These are phyloP conservation scores for Paecilomyces variotii DNA, from an alignment of 2,329 filamentous ascomycete species.

Conservation along the genomic window DNA sequence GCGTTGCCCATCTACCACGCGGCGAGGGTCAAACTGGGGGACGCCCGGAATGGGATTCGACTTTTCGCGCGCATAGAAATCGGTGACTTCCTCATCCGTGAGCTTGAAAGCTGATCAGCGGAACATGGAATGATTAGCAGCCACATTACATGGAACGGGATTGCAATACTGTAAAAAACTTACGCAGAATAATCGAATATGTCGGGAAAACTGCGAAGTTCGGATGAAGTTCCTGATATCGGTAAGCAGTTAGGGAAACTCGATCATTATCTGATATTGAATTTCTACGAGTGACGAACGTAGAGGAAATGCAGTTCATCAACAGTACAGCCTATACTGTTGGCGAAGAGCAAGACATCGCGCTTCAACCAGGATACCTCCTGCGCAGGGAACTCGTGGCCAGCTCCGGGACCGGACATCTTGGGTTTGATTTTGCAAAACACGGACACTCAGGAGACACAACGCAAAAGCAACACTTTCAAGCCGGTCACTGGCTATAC, in stretches of 20 bases:
- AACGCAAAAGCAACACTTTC: not conserved
- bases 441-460: not conserved
- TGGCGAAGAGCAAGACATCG: slow-evolving; percentile 81
- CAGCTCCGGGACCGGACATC: slow-evolving; percentile 50
- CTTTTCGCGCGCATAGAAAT: slow-evolving; percentile 70
- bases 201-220: slow-evolving; percentile 84
- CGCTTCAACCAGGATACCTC: slow-evolving; percentile 81
- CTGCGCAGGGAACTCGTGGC: slow-evolving; percentile 69
- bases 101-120: slow-evolving; percentile 61
- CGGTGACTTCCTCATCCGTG: slow-evolving; percentile 65
- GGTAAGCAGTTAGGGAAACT: not conserved
- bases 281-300: slow-evolving; percentile 41
- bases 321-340: slow-evolving; percentile 75
- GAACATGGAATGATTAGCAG: slow-evolving; percentile 1
- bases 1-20: slow-evolving; percentile 77
- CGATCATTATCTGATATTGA: not conserved
- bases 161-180: slow-evolving; percentile 18
- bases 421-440: slow-evolving; percentile 8
- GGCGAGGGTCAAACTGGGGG: slow-evolving; percentile 65
- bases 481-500: not conserved
- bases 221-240: slow-evolving; percentile 71
- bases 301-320: slow-evolving; percentile 92
- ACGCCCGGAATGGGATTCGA: slow-evolving; percentile 63
- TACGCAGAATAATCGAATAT: slow-evolving; percentile 72
- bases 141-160: not conserved